Evolutionary conservation across 1,139 yeast genomes (phyloP), one percentile per base, ranked within the genome.

Genomic region (Candida sp.): DNA sequence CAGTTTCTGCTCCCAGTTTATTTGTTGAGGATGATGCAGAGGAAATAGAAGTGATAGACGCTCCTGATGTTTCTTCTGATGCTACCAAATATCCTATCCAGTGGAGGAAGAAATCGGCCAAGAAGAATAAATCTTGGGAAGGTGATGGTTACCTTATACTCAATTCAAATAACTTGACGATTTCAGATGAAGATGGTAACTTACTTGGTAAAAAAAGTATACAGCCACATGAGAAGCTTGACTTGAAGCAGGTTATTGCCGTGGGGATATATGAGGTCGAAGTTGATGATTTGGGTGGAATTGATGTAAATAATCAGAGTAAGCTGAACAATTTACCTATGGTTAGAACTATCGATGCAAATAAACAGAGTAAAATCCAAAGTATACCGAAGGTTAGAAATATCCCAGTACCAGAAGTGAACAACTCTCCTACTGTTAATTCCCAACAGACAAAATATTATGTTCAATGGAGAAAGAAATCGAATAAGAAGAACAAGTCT

Each of bases 71-170:
- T 25, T 6, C 6, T 5, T 11, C 29, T 9, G 9, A 27, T 9
- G 9, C 35, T 21, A 33, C 40, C 35, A 45, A 35, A 40, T 76
- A 60, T 49, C 51, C 61, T 22, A 81, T 82, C 2, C 77, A 87
- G 52, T 87, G 86, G 79, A 69, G 99, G 36, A 89, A 87, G 59
- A 73, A 72, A 35, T 71, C 93, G 1, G 73, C 67, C 34, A 88
- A 87, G 63, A 90, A 91, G 70, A 82, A 90, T 61, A 91, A 91
- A 59, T 84, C 91, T 0, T 93, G 99, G 99, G 95, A 89, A 45
- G 96, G 96, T 3, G 99, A 93, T 64, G 98, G 97, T 0, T 62
- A 66, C 22, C 69, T 87, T 4, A 49, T 62, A 0, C 53, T 50
- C 2, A 40, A 40, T 5, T 32, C 36, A 2, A 40, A 41, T 32